Conservation (phyloP, 352 stramenopile species). For the Globisporangium nunn region DNA sequence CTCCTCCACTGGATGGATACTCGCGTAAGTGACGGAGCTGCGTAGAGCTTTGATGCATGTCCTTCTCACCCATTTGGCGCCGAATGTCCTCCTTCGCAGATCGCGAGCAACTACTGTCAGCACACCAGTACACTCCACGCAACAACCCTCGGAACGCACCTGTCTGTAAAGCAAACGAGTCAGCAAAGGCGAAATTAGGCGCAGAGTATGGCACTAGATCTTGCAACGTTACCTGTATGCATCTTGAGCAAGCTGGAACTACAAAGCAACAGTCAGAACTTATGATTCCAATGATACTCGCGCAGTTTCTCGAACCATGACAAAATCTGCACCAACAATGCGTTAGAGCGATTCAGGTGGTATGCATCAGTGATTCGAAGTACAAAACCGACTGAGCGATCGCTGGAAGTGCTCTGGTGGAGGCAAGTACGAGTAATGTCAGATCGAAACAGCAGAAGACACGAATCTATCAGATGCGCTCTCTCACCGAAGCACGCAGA, state of each 20-base stretch:
- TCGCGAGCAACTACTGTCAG: neutral
- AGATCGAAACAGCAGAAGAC: neutral
- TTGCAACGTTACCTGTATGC: conserved; percentile 41
- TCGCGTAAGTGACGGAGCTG: neutral
- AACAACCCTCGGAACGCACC: conserved; percentile 15
- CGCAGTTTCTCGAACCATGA: conserved; percentile 36
- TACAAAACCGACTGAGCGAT: conserved; percentile 38
- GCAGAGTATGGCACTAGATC: neutral
- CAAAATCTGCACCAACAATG: conserved; percentile 39
- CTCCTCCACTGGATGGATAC: conserved; percentile 44
- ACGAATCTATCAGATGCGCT: neutral
- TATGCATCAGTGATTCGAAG: neutral
- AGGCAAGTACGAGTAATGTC: neutral
- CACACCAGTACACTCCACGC: neutral
- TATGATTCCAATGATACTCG: neutral
- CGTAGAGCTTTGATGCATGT: neutral
- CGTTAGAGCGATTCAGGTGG: neutral
- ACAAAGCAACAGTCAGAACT: conserved; percentile 2
- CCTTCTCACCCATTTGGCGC: conserved; percentile 52
- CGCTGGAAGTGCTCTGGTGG: conserved; percentile 61
- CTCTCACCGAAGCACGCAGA: conserved; percentile 66
- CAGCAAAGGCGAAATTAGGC: neutral
- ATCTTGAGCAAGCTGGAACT: conserved; percentile 85
- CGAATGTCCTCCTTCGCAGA: conserved; percentile 50
- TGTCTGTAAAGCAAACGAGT: conserved; percentile 29